Evolutionary conservation across 345 rosid genomes (phyloP).

Genomic region (Hypericum androsaemum): DNA sequence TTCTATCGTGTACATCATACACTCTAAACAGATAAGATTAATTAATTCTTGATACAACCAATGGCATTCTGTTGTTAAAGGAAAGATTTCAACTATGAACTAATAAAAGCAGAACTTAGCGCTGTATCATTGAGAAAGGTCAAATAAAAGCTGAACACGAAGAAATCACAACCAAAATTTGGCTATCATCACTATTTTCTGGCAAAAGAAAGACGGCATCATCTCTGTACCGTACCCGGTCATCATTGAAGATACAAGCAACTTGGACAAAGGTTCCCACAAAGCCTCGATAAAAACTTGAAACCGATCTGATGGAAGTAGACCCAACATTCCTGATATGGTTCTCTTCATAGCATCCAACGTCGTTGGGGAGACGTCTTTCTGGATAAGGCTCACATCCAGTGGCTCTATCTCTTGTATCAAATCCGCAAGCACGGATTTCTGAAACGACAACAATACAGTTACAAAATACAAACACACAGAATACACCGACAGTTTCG

Average conservation of each 20-base stretch:
- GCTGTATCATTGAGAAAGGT: no score
- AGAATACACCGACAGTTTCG: background rate
- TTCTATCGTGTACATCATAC: no score
- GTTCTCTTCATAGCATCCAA: constrained; percentile 97
- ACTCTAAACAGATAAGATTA: no score
- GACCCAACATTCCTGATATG: constrained; percentile 90
- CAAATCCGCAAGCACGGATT: constrained; percentile 45
- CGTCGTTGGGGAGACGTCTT: constrained; percentile 72
- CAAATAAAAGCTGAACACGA: no score
- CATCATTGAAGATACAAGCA: constrained; percentile 89
- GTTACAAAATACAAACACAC: background rate
- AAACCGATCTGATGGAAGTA: constrained; percentile 92
- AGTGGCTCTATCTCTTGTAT: constrained; percentile 88
- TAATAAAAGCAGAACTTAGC: no score
- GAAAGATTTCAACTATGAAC: no score
- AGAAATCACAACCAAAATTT: no score
- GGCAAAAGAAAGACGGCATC: no score
- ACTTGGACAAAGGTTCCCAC: constrained; percentile 89
- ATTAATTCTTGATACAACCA: no score
- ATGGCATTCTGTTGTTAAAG: no score
- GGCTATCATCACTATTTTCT: no score
- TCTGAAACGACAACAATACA: constrained; percentile 34
- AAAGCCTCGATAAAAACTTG: constrained; percentile 77
- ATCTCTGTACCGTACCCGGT: constrained; percentile 61
- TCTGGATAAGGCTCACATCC: constrained; percentile 83